Evolutionary conservation across 2,329 filamentous ascomycete genomes (phyloP).

Genomic region (Pseudodiploospora longispora): DNA sequence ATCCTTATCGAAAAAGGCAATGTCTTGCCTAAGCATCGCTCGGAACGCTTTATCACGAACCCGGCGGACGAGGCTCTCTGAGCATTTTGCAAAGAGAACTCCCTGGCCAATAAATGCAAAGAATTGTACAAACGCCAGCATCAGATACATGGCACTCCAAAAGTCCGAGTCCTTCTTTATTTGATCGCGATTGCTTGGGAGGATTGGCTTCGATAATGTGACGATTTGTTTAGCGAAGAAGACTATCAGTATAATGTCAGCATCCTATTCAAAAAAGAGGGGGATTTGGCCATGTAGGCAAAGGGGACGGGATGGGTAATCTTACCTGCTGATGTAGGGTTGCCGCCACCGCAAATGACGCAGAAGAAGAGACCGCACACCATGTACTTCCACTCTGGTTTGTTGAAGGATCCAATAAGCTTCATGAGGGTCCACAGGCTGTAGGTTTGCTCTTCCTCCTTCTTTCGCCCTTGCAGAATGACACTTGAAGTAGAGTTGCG

Average conservation of each 20-base stretch:
- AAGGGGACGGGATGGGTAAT: neutral
- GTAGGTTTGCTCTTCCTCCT: slow-evolving; percentile 50
- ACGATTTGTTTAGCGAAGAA: slow-evolving; percentile 87
- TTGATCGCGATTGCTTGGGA: slow-evolving; percentile 40
- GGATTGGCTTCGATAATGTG: slow-evolving; percentile 51
- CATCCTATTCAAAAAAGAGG: neutral
- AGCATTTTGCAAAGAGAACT: slow-evolving; percentile 71
- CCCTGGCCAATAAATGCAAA: slow-evolving; percentile 63
- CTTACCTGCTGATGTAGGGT: slow-evolving; percentile 46
- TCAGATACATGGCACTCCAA: slow-evolving; percentile 83
- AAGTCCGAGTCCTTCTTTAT: slow-evolving; percentile 71
- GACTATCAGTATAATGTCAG: slow-evolving; percentile 31
- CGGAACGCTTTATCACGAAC: slow-evolving; percentile 79
- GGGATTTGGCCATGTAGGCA: neutral
- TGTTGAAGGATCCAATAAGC: slow-evolving; percentile 75
- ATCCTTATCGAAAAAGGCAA: slow-evolving; percentile 82
- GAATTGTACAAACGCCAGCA: slow-evolving; percentile 70
- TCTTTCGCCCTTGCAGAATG: slow-evolving; percentile 49
- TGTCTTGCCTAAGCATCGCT: slow-evolving; percentile 84
- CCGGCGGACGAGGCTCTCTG: slow-evolving; percentile 76
- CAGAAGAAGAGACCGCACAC: slow-evolving; percentile 65
- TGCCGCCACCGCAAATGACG: slow-evolving; percentile 71
- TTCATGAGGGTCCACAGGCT: slow-evolving; percentile 69
- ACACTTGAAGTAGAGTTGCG: slow-evolving; percentile 61
- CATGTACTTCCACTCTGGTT: slow-evolving; percentile 63